Conservation (phyloP, 2,329 filamentous ascomycete genomes). For the Monascus ruber region DNA sequence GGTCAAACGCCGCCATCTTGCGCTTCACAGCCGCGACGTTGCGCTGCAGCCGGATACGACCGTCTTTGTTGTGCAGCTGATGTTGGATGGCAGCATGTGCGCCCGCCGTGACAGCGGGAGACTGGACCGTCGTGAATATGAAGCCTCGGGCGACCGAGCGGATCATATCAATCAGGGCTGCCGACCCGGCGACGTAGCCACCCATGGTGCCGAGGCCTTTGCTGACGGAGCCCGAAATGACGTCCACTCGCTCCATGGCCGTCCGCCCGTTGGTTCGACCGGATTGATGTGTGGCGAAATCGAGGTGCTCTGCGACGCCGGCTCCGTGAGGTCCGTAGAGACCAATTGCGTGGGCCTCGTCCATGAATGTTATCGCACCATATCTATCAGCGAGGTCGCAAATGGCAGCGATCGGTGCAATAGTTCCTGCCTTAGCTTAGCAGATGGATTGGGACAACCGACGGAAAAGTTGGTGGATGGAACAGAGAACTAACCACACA, state of each 20-base stretch:
- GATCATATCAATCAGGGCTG: constrained; percentile 79
- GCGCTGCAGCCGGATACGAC: constrained; percentile 84
- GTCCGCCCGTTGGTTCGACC: constrained; percentile 50
- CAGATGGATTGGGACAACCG: too few relatives aligned
- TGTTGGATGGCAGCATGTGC: constrained; percentile 88
- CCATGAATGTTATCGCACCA: constrained; percentile 90
- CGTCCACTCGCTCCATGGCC: constrained; percentile 91
- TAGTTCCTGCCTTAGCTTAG: constrained; percentile 29
- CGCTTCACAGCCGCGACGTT: constrained; percentile 93
- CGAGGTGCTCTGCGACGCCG: constrained; percentile 92
- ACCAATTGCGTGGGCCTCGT: constrained; percentile 96
- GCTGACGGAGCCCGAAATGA: constrained; percentile 92
- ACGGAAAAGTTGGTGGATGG: too few relatives aligned
- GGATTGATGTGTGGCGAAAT: constrained; percentile 67
- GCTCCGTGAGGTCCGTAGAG: constrained; percentile 97
- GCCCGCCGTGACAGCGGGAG: constrained; percentile 92
- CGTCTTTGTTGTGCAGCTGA: constrained; percentile 72
- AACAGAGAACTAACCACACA: constrained; percentile 60
- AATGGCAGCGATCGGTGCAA: constrained; percentile 90
- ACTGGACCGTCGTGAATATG: constrained; percentile 96
- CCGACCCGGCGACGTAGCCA: constrained; percentile 88
- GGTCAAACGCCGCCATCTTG: constrained; percentile 63
- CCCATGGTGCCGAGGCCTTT: constrained; percentile 98
- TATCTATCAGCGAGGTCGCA: constrained; percentile 97
- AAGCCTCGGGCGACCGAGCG: constrained; percentile 92